Conservation (phyloP, 2,329 filamentous ascomycete genomes). For the Aspergillus texensis region DNA sequence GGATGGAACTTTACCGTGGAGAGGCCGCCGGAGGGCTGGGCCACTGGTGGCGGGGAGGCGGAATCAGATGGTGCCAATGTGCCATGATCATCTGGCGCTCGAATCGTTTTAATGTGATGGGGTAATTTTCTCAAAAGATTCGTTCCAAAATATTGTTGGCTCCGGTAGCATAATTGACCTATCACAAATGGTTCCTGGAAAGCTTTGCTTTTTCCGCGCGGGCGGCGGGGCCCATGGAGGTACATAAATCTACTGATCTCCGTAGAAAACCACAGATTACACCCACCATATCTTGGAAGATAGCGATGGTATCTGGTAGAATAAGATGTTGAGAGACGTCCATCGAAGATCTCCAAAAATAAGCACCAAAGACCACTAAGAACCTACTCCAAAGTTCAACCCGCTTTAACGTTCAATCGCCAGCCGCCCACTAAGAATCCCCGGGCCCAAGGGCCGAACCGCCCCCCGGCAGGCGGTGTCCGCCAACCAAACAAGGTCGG, state of each 20-base stretch:
- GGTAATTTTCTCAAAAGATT: not conserved
- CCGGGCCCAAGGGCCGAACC: not conserved
- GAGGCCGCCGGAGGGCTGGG: constrained; percentile 35
- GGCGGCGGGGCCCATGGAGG: not conserved
- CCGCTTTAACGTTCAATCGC: too few species aligned
- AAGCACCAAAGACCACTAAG: not conserved
- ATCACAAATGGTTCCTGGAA: not conserved
- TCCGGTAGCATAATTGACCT: not conserved
- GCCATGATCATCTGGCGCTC: constrained; percentile 19
- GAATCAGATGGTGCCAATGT: constrained; percentile 30
- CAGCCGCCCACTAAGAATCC: too few species aligned
- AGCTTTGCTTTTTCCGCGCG: not conserved
- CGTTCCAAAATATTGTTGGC: not conserved
- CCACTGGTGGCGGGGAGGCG: constrained; percentile 23
- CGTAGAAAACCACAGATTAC: not conserved
- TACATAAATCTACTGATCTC: not conserved
- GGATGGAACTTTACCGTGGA: constrained; percentile 64
- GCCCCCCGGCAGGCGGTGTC: not conserved
- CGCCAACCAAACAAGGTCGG: not conserved
- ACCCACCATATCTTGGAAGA: not conserved
- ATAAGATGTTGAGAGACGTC: not conserved
- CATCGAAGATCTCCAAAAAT: fast-evolving
- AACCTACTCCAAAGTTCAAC: too few species aligned
- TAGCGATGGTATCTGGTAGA: not conserved
- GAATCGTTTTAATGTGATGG: not conserved